A percentile compares a stretch with the other conserved stretches of the same genome.
Evolutionary conservation across 805 yeast genomes (phyloP).

Genomic region (Yarrowia sp.): DNA sequence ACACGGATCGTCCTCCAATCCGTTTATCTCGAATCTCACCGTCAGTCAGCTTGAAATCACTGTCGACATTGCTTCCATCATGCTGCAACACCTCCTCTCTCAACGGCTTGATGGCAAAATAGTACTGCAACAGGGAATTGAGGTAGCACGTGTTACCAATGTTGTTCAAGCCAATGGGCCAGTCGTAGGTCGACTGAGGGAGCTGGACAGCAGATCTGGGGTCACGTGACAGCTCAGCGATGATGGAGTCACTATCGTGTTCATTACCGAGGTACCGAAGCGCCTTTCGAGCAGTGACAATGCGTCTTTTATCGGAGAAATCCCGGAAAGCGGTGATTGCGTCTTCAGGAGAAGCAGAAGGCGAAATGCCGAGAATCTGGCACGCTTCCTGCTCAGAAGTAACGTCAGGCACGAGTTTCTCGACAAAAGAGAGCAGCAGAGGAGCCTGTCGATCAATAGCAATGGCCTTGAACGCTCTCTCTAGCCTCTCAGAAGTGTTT

Average conservation of each 20-base stretch:
- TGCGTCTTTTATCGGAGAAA: conserved; percentile 25
- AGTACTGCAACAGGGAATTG: conserved; percentile 88
- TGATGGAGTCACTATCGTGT: conserved; percentile 63
- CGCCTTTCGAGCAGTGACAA: conserved; percentile 55
- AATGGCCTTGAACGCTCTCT: conserved; percentile 47
- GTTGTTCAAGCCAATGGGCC: conserved; percentile 90
- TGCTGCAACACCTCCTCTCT: conserved; percentile 65
- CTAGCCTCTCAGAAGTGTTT: conserved; percentile 40
- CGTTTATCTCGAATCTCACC: conserved; percentile 60
- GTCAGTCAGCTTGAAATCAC: conserved; percentile 39
- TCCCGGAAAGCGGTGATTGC: conserved; percentile 19
- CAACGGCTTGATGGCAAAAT: conserved; percentile 83
- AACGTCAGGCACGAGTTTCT: conserved; percentile 40
- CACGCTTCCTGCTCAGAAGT: conserved; percentile 28
- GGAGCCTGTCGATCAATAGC: conserved; percentile 47
- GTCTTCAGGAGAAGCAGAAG: conserved; percentile 7
- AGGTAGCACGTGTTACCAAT: conserved; percentile 96
- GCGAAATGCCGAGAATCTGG: not conserved
- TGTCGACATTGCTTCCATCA: conserved; percentile 39
- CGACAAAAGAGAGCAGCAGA: conserved; percentile 47
- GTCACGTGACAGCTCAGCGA: conserved; percentile 56
- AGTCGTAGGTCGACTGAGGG: conserved; percentile 27
- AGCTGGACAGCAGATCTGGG: conserved; percentile 29
- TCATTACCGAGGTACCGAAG: conserved; percentile 62
- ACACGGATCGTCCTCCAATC: conserved; percentile 86